phyloP scores from a whole-genome alignment of 2,329 filamentous ascomycete species.

The Diaporthe sp. region DNA sequence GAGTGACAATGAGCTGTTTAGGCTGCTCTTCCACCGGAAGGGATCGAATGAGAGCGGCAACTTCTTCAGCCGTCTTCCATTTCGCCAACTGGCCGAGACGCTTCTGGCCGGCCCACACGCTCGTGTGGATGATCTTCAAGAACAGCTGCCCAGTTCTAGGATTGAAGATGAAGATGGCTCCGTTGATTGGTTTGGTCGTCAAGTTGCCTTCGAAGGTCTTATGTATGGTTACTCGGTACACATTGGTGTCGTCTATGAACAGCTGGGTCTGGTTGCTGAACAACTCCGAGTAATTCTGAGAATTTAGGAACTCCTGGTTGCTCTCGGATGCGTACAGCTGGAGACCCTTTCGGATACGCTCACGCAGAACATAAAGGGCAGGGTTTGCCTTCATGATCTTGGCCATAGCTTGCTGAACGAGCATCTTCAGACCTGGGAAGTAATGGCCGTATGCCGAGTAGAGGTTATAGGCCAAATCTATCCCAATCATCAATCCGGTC shows the following conservation, averaged over 20 bases:
- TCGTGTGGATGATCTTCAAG: constrained; percentile 99
- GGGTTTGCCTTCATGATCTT: constrained; percentile 99
- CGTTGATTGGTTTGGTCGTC: constrained; percentile 99
- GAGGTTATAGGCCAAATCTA: constrained; percentile 97
- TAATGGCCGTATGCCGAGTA: constrained; percentile 99
- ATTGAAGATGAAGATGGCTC: constrained; percentile 99
- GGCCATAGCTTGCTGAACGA: constrained; percentile 98
- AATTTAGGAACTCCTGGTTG: constrained; percentile 99
- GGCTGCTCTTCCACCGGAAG: constrained; percentile 97
- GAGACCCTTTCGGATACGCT: constrained; percentile 98
- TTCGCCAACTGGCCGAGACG: constrained; percentile 98
- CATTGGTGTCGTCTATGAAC: constrained; percentile 99
- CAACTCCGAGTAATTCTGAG: constrained; percentile 98
- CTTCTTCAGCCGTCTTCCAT: constrained; percentile 99
- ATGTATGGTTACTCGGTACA: constrained; percentile 99
- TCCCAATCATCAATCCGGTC: constrained; percentile 96
- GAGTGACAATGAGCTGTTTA: constrained; percentile 97
- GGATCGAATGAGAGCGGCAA: constrained; percentile 94
- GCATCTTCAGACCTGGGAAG: constrained; percentile 95
- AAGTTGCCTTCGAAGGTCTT: constrained; percentile 99
- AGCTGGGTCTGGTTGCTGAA: constrained; percentile 99
- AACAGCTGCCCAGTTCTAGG: constrained; percentile 97
- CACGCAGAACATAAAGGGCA: constrained; percentile 92
- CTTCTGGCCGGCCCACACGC: constrained; percentile 99
- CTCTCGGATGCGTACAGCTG: constrained; percentile 98